phyloP scores from a whole-genome alignment of 257 asterid genomes.

The Plantago major region DNA sequence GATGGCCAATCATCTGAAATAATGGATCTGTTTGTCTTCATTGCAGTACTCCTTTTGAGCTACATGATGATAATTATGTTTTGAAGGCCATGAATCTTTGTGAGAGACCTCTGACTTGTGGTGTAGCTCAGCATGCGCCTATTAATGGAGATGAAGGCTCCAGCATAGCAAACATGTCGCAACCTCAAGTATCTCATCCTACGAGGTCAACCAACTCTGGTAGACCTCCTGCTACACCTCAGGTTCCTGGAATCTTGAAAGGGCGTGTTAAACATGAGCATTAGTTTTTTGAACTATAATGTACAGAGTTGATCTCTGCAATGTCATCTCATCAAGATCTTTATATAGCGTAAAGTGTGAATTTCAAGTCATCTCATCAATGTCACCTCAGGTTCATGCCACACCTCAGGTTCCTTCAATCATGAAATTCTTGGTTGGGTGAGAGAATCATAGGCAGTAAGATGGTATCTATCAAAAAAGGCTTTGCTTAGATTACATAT shows the following conservation, averaged over 20 bases:
- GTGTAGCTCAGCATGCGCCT: constrained; percentile 22
- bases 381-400: too few relatives aligned
- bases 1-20: background rate
- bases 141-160: constrained; percentile 61
- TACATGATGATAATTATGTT: constrained; percentile 83
- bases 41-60: constrained; percentile 92
- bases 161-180: constrained; percentile 43
- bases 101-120: constrained; percentile 35
- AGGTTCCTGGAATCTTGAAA: constrained; percentile 84
- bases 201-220: constrained; percentile 33
- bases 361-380: too few relatives aligned
- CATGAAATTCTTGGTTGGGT: constrained; percentile 8
- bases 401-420: too few relatives aligned
- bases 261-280: constrained; percentile 82
- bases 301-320: background rate
- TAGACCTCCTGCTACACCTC: constrained; percentile 63
- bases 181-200: constrained; percentile 38
- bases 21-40: constrained; percentile 7
- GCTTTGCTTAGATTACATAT: too few relatives aligned
- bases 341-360: constrained; percentile 52
- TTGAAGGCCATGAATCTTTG: constrained; percentile 83
- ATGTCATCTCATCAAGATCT: constrained; percentile 27
- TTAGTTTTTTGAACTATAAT: constrained; percentile 15
- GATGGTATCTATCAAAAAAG: too few relatives aligned
- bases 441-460: too few relatives aligned